Conservation (phyloP, 2,329 filamentous ascomycete species). For the Venturia oleaginea region DNA sequence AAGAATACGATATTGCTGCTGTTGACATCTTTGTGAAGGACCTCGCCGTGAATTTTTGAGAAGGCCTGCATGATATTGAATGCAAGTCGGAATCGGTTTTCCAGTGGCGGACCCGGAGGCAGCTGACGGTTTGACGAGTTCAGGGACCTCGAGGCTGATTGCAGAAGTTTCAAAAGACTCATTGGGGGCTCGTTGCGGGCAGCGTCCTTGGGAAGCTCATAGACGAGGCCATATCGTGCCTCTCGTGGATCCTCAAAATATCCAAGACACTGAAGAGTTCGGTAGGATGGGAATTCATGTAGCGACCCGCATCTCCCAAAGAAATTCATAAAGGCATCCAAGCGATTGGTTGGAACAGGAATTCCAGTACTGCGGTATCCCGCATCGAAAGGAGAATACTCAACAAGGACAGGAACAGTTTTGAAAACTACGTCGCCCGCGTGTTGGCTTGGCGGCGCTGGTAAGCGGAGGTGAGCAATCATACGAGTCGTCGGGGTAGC, state of each 20-base stretch:
- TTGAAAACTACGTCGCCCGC: constrained; percentile 9
- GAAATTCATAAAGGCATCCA: constrained; percentile 32
- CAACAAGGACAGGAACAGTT: constrained; percentile 53
- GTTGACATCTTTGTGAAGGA: constrained; percentile 62
- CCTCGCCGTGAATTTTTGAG: constrained; percentile 61
- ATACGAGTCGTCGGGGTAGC: constrained; percentile 35
- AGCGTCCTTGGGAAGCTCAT: constrained; percentile 54
- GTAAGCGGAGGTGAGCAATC: constrained; percentile 32
- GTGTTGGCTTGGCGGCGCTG: constrained; percentile 1
- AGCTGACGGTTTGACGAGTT: constrained; percentile 31
- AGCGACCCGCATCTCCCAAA: constrained; percentile 21
- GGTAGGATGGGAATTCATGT: constrained; percentile 26
- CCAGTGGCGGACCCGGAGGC: constrained; percentile 49
- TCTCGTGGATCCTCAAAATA: constrained; percentile 70
- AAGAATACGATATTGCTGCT: constrained; percentile 62
- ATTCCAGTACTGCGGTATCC: constrained; percentile 40
- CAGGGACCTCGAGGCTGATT: constrained; percentile 35
- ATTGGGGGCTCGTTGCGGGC: constrained; percentile 27
- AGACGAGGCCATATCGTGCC: constrained; percentile 61
- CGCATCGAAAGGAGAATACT: constrained; percentile 51
- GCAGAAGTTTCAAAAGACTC: constrained; percentile 39
- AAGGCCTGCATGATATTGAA: constrained; percentile 64
- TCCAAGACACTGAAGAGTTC: constrained; percentile 49
- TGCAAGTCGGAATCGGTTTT: constrained; percentile 68
- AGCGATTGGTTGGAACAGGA: constrained; percentile 35